phyloP scores from a whole-genome alignment of 805 yeast species.

The Ogataea wickerhamii region DNA sequence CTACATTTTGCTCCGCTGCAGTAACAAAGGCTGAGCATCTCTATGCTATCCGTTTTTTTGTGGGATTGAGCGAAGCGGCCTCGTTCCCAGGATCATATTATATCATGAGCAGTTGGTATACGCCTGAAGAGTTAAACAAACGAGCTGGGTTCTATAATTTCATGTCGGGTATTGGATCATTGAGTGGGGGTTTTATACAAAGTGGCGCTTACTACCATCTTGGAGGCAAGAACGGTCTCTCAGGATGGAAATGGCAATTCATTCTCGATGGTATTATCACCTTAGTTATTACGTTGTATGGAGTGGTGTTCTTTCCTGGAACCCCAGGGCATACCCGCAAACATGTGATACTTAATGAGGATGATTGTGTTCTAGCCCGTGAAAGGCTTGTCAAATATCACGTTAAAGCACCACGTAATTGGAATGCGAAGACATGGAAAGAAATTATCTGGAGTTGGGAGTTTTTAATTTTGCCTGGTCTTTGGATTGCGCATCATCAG shows the following conservation, averaged over 20 bases:
- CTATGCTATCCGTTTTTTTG: constrained; percentile 55
- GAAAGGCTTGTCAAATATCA: no score
- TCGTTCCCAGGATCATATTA: background rate
- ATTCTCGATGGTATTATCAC: constrained; percentile 44
- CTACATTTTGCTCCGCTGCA: constrained; percentile 11
- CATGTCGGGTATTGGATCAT: constrained; percentile 38
- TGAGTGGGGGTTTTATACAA: constrained; percentile 52
- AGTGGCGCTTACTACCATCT: constrained; percentile 29
- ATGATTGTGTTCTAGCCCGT: no score
- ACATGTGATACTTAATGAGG: constrained; percentile 31
- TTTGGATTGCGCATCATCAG: no score
- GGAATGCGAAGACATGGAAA: no score
- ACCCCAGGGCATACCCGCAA: constrained; percentile 40
- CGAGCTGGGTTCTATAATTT: constrained; percentile 5
- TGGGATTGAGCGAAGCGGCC: constrained; percentile 48
- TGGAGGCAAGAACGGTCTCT: constrained; percentile 11
- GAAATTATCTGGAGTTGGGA: no score
- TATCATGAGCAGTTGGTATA: constrained; percentile 1
- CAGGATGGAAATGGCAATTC: constrained; percentile 52
- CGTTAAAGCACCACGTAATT: no score
- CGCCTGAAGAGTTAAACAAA: constrained; percentile 4
- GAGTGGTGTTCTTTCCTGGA: constrained; percentile 40
- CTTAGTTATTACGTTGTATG: constrained; percentile 36
- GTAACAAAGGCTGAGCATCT: constrained; percentile 43
- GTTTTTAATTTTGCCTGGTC: no score